Evolutionary conservation across 2,329 filamentous ascomycete species (phyloP), one percentile per base, ranked within the genome.

Genomic region (Exophiala sideris): DNA sequence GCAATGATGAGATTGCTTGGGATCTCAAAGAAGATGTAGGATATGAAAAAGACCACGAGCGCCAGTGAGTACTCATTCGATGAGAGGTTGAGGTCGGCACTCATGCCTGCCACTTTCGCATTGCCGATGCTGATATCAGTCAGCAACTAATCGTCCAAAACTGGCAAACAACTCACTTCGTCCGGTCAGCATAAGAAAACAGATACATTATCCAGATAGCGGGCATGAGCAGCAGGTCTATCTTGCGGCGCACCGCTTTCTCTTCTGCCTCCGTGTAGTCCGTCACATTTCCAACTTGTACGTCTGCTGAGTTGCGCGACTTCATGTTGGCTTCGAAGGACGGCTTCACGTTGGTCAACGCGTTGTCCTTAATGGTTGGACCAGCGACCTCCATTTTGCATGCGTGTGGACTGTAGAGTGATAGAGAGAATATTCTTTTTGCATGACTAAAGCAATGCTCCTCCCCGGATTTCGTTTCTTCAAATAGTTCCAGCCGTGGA

Each of bases 21-120:
- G 11, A 74, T 71, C 61, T 82, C 78, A 58, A 77, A 80, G 11
- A 78, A 61, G 36, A 83, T 73, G 61, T 82, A 80, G 33, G 68
- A 70, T 51, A 78, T 71, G 62, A 81, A 81, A 68, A 82, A 83
- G 5, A 83, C 76, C 1, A 80, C 73, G 14, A 83, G 64, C 2
- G 74, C 67, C 56, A 78, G 72, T 1, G 73, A 75, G 63, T 82
- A 82, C 60, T 81, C 66, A 54, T 71, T 70, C 3, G 76, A 53
- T 7, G 39, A 29, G 9, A 58, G 44, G 5, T 63, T 51, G 14
- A 71, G 61, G 36, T 70, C 68, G 16, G 64, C 57, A 48, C 67
- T 60, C 16, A 62, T 58, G n/a, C 64, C 65, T 0, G 62, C 57
- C 32, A 69, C 58, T 3, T 63, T 52, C 16, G 71, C 70, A 55